Evolutionary conservation across 2,329 filamentous ascomycete species (phyloP), one percentile per base, ranked within the genome.

Genomic region (Hortaea werneckii): DNA sequence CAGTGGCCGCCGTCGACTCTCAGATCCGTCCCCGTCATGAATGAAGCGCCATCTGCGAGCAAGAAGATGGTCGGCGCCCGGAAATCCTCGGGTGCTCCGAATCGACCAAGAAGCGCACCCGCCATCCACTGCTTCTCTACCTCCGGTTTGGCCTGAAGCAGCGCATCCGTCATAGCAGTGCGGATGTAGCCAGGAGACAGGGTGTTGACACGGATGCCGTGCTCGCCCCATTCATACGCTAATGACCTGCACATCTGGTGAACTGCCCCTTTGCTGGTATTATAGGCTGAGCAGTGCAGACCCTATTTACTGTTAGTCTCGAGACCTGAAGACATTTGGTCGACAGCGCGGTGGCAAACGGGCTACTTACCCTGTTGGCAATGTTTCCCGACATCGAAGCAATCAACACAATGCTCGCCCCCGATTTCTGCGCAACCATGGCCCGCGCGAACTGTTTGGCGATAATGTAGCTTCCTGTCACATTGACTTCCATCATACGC

Each of bases 1-100:
- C 47, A 50, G 39, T 87, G 83, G 0, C 83, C 83, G 8, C 83
- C 83, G 58, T 87, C 83, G 41, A 87, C 81, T 29, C 82, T 68
- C 59, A 87, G 59, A 53, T 85, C 81, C 30, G 77, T 75, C 1
- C 79, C 81, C 0, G 82, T 85, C 79, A 85, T 84, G 59, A 82
- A 85, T 48, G 76, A 77, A 61, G 78, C 82, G 2, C 80, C 80
- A 56, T 82, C 77, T 54, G 78, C 81, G 20, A 84, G 66, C 53
- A 83, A 68, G 60, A 83, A 85, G 7, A 83, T 75, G 2, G 80
- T 82, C 1, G 83, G 80, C 4, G 83, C 76, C 48, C 77, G 72
- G 57, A 78, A 78, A 51, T 80, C 77, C 51, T 79, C 75, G 0
- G 76, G 74, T 6, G 65, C 67, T 5, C 76, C 76, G 39, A 79